Evolutionary conservation across 2,329 filamentous ascomycete species (phyloP), one percentile per base, ranked within the genome.

Genomic region (Purpureocillium lavendulum): DNA sequence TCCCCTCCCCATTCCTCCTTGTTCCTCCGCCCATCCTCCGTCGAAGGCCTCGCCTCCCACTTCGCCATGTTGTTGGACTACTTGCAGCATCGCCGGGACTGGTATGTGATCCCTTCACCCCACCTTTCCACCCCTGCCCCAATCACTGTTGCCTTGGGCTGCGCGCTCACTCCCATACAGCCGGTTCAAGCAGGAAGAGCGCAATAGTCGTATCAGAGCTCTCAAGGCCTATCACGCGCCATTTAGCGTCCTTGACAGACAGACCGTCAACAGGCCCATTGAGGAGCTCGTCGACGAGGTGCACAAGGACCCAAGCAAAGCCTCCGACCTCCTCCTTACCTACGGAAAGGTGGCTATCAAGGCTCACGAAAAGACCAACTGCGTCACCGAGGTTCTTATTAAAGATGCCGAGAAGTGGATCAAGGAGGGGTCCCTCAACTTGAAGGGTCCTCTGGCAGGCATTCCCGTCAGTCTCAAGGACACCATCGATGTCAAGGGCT

Each of bases 391-490:
- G 62, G 69, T 96, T 40, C 76, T 96, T 66, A 73, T 96, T 30
- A 70, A 77, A 0, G 81, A 82, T 40, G 87, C 87, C 0, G 86
- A 94, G 61, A 62, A 68, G 39, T 95, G 87, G 87, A 58, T 77
- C 14, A 46, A 54, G 4, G 64, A 72, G 40, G 70, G 67, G 10
- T 70, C 65, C 8, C 67, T 79, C 56, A 88, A 95, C 56, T 64
- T 90, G 26, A 75, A 84, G 52, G 88, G 88, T 0, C 87, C 89
- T 1, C 65, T 96, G 26, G 88, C 89, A 1, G 89, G 89, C 13
- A 84, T 96, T 36, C 88, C 90, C 0, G 73, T 96, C 29, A 89
- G 83, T 36, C 60, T 96, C 46, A 96, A 96, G 56, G 90, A 82
- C 49, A 78, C 77, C 1, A 75, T 95, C 45, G 75, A 82, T 12